Evolutionary conservation across 2,329 filamentous ascomycete species (phyloP).

Genomic region (Fusarium sp.): DNA sequence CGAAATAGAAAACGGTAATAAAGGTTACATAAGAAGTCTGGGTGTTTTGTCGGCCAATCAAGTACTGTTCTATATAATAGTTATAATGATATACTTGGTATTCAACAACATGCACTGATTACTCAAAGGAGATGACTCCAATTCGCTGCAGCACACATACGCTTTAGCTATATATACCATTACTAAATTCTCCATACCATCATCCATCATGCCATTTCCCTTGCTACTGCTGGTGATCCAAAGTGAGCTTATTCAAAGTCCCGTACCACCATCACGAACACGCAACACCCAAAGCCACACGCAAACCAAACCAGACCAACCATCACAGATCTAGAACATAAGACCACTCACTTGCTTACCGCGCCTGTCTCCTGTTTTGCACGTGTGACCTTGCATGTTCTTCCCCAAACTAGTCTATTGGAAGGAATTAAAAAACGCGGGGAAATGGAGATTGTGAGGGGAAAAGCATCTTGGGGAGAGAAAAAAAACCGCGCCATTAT

Average conservation of each 20-base stretch:
- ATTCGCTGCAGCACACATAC: rapidly evolving
- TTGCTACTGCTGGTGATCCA: neutral
- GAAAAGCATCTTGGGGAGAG: slow-evolving; percentile 20
- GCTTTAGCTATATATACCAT: too few species aligned
- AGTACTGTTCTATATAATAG: neutral
- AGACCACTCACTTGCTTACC: slow-evolving; percentile 29
- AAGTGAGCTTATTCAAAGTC: slow-evolving; percentile 6
- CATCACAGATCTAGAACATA: slow-evolving; percentile 5
- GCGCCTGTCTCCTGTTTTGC: slow-evolving; percentile 12
- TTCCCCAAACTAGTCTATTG: slow-evolving; percentile 5
- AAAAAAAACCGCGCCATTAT: slow-evolving; percentile 37
- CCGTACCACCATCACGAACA: slow-evolving; percentile 11
- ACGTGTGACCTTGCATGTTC: slow-evolving; percentile 13
- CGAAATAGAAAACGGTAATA: neutral
- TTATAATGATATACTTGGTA: too few species aligned
- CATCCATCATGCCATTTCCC: neutral
- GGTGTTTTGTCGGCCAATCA: neutral
- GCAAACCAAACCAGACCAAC: neutral
- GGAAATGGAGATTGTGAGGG: slow-evolving; percentile 41
- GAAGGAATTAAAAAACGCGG: slow-evolving; percentile 34
- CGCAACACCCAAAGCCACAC: slow-evolving; percentile 13
- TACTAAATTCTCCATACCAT: neutral
- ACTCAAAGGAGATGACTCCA: neutral
- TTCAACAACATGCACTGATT: neutral
- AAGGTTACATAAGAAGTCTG: rapidly evolving